Evolutionary conservation across 2,329 filamentous ascomycete species (phyloP).

Genomic region (Exophiala sp.): DNA sequence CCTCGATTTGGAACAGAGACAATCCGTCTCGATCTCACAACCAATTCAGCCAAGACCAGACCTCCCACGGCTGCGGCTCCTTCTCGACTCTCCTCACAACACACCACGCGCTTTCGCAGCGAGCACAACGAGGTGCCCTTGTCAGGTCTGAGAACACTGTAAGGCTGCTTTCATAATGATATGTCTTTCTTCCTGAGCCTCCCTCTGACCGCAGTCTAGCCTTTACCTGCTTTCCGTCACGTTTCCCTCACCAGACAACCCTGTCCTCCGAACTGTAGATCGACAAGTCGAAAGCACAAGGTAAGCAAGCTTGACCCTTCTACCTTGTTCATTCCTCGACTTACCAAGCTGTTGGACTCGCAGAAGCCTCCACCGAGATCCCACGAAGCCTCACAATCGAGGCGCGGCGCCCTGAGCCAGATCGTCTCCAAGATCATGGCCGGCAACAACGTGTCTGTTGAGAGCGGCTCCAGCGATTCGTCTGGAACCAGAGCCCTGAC

Average conservation of each 20-base stretch:
- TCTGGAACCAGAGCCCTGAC: background rate
- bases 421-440: background rate
- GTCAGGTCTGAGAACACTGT: background rate
- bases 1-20: constrained; percentile 14
- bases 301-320: background rate
- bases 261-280: background rate
- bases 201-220: background rate
- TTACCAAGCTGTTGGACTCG: background rate
- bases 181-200: background rate
- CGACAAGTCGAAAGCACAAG: background rate
- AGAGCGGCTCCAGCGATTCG: background rate
- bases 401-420: background rate
- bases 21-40: constrained; percentile 9
- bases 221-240: background rate
- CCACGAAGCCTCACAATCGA: background rate
- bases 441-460: background rate
- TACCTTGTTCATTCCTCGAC: background rate
- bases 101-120: background rate
- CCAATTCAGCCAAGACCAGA: constrained; percentile 6
- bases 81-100: constrained; percentile 4
- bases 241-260: background rate
- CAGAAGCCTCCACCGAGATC: background rate
- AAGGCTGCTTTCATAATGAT: background rate
- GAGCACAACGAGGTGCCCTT: background rate
- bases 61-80: constrained; percentile 9